phyloP scores from a whole-genome alignment of 148 eudicot species.

The Camellia sinensis region DNA sequence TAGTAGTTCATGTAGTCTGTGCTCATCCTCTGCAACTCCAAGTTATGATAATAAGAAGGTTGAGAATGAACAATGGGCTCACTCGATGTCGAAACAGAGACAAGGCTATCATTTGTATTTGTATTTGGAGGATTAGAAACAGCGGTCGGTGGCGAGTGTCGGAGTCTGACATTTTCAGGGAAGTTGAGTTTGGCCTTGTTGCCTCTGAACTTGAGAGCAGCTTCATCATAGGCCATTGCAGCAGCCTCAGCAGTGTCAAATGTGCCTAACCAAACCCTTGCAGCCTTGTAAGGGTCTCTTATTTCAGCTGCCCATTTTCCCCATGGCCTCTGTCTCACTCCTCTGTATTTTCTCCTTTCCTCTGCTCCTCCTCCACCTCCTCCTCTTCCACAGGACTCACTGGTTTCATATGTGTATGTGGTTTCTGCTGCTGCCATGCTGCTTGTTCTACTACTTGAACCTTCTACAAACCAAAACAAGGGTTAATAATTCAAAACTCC shows the following conservation, averaged over 20 bases:
- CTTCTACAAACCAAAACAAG: conserved; percentile 16
- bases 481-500: not conserved
- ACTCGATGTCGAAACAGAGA: conserved; percentile 7
- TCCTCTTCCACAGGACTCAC: conserved; percentile 5
- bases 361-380: not conserved
- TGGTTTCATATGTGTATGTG: conserved; percentile 19
- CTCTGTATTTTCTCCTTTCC: conserved; percentile 63
- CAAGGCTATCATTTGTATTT: not conserved
- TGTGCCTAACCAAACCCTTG: conserved; percentile 83
- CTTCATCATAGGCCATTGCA: conserved; percentile 73
- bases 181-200: conserved; percentile 83
- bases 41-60: not conserved
- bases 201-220: conserved; percentile 68
- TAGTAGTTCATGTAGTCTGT: not conserved
- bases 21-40: not conserved
- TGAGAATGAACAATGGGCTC: conserved; percentile 23
- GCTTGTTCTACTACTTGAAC: conserved; percentile 22
- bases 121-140: conserved; percentile 14
- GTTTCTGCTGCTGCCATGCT: conserved; percentile 15
- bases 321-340: conserved; percentile 86
- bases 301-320: conserved; percentile 97
- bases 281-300: conserved; percentile 70
- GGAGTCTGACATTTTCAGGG: conserved; percentile 55
- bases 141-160: not conserved
- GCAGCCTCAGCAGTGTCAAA: conserved; percentile 78